A percentile compares a stretch with the other conserved stretches of the same genome.
Evolutionary conservation across 2,329 filamentous ascomycete genomes (phyloP).

Genomic region (Diatrype stigma): DNA sequence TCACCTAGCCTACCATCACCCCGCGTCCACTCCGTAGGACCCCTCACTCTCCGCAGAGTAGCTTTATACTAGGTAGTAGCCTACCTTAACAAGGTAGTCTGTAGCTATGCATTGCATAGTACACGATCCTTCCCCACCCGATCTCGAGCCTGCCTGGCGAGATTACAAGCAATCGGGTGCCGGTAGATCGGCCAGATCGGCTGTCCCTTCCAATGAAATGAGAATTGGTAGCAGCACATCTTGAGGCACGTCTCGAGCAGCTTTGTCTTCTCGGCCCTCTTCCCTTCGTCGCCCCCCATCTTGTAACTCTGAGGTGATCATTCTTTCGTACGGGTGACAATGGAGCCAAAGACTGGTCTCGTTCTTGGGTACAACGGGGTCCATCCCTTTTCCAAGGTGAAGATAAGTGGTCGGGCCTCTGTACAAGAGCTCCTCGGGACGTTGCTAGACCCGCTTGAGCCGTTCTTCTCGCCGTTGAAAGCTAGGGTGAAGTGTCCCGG

Average conservation of each 20-base stretch:
- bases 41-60: slow-evolving; percentile 17
- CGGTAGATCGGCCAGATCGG: neutral
- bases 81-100: neutral
- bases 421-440: slow-evolving; percentile 59
- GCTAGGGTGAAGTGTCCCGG: slow-evolving; percentile 65
- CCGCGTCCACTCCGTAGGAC: slow-evolving; percentile 13
- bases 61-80: neutral
- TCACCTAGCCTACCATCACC: no score
- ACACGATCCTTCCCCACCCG: neutral
- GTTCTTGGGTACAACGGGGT: slow-evolving; percentile 47
- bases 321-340: slow-evolving; percentile 8
- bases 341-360: slow-evolving; percentile 29
- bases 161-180: neutral
- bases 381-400: slow-evolving; percentile 53
- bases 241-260: neutral
- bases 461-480: slow-evolving; percentile 65
- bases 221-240: neutral
- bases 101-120: neutral
- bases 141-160: neutral
- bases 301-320: neutral
- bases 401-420: slow-evolving; percentile 46
- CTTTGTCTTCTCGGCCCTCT: slow-evolving; percentile 1
- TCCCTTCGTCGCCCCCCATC: slow-evolving; percentile 1
- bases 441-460: slow-evolving; percentile 65
- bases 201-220: neutral